Evolutionary conservation across 2,329 filamentous ascomycete species (phyloP), one percentile per base, ranked within the genome.

Genomic region (Xenoacremonium recifei): DNA sequence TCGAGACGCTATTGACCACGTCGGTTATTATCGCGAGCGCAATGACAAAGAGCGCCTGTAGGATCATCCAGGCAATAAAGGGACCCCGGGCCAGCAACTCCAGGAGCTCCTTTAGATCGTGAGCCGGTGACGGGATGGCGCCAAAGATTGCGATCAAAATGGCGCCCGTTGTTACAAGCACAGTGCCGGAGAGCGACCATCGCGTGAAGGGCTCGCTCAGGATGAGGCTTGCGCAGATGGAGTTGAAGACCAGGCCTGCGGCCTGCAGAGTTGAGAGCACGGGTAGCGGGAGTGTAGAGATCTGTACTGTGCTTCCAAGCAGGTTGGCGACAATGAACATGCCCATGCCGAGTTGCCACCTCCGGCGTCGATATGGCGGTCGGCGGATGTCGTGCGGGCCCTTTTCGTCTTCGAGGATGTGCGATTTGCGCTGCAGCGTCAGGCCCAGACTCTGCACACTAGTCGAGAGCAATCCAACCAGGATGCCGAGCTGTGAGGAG

Each of bases 251-350:
- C 41, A 99, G 77, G 33, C 93, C 93, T 4, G 92, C 95, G 15
- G 92, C 92, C 70, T 99, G 93, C 27, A 99, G 74, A 1, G 93
- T 96, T 42, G 92, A 97, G 23, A 99, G 79, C 5, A 99, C 90
- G 16, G 93, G 93, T 17, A 99, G 75, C 13, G 93, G 93, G 33
- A 99, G 76, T 1, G 92, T 96, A 21, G 93, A 96, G 63, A 99
- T 97, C 69, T 99, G 93, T 45, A 99, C 93, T 27, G 89, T 92
- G 69, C 91, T 96, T 45, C 93, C 93, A 41, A 97, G 77, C 42
- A 99, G 77, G 64, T 99, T 99, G 49, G 93, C 89, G 53, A 95
- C 76, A 53, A 99, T 83, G 68, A 99, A 99, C 83, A 99, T 93
- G 62, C 84, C 82, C 91, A 99, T 97, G 44, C 93, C 93, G 49